Evolutionary conservation across 2,329 filamentous ascomycete species (phyloP).

Genomic region (Chlorencoelia australis): DNA sequence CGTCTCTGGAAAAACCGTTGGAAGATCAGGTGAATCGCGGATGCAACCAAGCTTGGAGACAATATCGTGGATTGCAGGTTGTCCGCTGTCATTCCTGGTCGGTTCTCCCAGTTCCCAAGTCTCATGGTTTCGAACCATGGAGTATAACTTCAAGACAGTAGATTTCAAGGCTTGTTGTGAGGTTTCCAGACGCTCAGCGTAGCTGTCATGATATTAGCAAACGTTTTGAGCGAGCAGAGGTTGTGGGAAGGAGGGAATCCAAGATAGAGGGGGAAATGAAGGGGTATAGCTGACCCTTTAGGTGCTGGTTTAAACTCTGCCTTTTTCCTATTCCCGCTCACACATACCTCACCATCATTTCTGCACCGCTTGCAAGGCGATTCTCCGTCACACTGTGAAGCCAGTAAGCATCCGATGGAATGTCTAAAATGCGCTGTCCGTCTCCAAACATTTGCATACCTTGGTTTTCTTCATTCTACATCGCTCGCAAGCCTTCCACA

Average conservation of each 20-base stretch:
- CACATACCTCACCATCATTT: conserved; percentile 54
- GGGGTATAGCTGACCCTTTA: conserved; percentile 38
- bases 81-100: conserved; percentile 51
- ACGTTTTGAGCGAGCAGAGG: too few species aligned
- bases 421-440: background rate
- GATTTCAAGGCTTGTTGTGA: conserved; percentile 55
- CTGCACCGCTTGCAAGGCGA: conserved; percentile 58
- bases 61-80: conserved; percentile 56
- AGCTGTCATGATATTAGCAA: conserved; percentile 30
- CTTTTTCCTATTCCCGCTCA: conserved; percentile 53
- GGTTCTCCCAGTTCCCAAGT: conserved; percentile 53
- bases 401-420: conserved; percentile 4
- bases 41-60: conserved; percentile 55
- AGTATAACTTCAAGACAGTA: conserved; percentile 55
- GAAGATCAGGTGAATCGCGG: conserved; percentile 50
- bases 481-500: conserved; percentile 52
- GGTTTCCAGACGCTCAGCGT: conserved; percentile 55
- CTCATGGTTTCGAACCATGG: conserved; percentile 49
- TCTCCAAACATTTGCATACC: conserved; percentile 33
- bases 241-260: conserved; percentile 4
- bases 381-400: conserved; percentile 49
- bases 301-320: conserved; percentile 59
- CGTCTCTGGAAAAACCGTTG: conserved; percentile 50
- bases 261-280: background rate
- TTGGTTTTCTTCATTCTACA: conserved; percentile 64